A percentile compares a stretch with the other conserved stretches of the same genome.
Evolutionary conservation across 164 flowering plant genomes (phyloP).

Genomic region (Annona squamosa): DNA sequence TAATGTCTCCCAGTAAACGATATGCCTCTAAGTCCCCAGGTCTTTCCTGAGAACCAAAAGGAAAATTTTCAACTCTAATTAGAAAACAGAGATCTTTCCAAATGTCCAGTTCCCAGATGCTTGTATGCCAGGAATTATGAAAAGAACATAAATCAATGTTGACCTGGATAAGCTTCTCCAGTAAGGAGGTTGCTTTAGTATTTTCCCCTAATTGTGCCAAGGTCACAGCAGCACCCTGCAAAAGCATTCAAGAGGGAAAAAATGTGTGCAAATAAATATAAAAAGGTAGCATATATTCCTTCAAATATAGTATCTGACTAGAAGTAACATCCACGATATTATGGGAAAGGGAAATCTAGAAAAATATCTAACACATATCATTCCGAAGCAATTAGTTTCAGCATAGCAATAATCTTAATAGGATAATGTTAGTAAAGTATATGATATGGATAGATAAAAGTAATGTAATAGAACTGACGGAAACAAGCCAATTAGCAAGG

Average conservation of each 20-base stretch:
- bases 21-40: slow-evolving; percentile 67
- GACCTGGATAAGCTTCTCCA: slow-evolving; percentile 71
- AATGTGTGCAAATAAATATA: not conserved
- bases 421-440: too few species aligned
- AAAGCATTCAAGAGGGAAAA: slow-evolving; percentile 11
- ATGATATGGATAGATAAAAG: too few species aligned
- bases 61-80: not conserved
- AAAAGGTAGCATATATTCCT: not conserved
- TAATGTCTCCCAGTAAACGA: slow-evolving; percentile 89
- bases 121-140: too few species aligned
- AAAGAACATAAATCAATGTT: not conserved
- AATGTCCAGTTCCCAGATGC: not conserved
- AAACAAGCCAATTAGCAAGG: too few species aligned
- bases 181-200: slow-evolving; percentile 50
- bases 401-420: too few species aligned
- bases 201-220: slow-evolving; percentile 72
- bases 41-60: slow-evolving; percentile 41
- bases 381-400: too few species aligned
- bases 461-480: too few species aligned
- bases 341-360: too few species aligned
- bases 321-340: too few species aligned
- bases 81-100: not conserved
- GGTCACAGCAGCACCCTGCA: slow-evolving; percentile 87
- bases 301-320: too few species aligned
- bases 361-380: too few species aligned